These are phyloP conservation scores for Alternaria angustiovoidea DNA, from an alignment of 2,329 filamentous ascomycete species.

Conservation along the genomic window DNA sequence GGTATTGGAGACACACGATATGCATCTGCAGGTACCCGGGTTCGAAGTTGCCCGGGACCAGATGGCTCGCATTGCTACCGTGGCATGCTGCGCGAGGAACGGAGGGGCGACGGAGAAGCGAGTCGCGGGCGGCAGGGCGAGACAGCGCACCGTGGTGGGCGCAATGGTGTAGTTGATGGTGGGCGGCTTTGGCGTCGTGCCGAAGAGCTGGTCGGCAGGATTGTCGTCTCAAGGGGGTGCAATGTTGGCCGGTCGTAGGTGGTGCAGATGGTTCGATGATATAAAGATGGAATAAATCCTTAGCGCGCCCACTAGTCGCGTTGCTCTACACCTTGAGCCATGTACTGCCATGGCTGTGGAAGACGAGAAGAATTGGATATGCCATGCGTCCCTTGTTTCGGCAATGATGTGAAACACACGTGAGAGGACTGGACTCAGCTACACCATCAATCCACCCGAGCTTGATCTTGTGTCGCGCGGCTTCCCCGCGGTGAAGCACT, in stretches of 20 bases:
- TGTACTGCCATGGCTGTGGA: neutral
- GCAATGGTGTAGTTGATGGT: conserved; percentile 10
- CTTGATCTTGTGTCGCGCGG: neutral
- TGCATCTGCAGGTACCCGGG: conserved; percentile 68
- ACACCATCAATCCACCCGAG: neutral
- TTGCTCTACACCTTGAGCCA: neutral
- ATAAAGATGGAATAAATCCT: conserved; percentile 7
- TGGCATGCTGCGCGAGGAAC: conserved; percentile 40
- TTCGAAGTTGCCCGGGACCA: conserved; percentile 73
- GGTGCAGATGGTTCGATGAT: neutral
- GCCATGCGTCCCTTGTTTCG: neutral
- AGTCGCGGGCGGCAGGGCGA: conserved; percentile 23
- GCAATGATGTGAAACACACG: neutral
- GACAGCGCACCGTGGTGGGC: conserved; percentile 22
- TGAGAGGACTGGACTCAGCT: neutral
- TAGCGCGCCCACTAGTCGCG: conserved; percentile 18
- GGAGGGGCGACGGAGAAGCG: conserved; percentile 29
- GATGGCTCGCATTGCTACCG: conserved; percentile 69
- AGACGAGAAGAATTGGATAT: too few relatives aligned
- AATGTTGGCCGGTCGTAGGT: neutral
- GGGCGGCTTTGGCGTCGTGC: neutral
- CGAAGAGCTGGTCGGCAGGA: neutral
- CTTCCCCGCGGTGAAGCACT: conserved; percentile 12
- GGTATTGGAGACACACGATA: conserved; percentile 64
- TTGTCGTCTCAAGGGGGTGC: neutral